Conservation (phyloP, 805 yeast species). For the Ogataea dorogensis region DNA sequence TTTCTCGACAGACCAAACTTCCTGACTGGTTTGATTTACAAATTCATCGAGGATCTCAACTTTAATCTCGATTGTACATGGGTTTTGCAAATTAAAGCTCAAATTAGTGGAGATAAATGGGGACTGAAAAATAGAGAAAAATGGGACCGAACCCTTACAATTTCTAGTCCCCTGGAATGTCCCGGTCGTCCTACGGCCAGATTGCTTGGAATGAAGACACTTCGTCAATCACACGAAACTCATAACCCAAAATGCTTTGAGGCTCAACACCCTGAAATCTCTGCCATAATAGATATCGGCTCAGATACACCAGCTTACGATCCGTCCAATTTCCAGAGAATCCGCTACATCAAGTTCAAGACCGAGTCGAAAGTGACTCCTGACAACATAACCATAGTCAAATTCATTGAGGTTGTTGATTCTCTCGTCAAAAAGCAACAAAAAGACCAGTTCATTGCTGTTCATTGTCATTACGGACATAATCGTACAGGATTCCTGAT, state of each 20-base stretch:
- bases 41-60: conserved; percentile 49
- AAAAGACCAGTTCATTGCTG: conserved; percentile 46
- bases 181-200: conserved; percentile 38
- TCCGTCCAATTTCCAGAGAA: conserved; percentile 51
- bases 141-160: conserved; percentile 57
- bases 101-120: conserved; percentile 71
- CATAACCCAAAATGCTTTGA: conserved; percentile 64
- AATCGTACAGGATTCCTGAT: conserved; percentile 75
- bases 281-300: conserved; percentile 67
- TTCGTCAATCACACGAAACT: conserved; percentile 57
- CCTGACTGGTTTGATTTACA: conserved; percentile 57
- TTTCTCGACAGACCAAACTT: conserved; percentile 63
- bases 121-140: conserved; percentile 72
- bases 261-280: conserved; percentile 45
- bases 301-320: conserved; percentile 70
- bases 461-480: conserved; percentile 83
- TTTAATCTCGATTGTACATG: conserved; percentile 64
- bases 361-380: conserved; percentile 80
- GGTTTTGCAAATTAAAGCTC: conserved; percentile 64
- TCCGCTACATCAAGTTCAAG: conserved; percentile 67
- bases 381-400: conserved; percentile 53
- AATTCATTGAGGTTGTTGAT: conserved; percentile 54
- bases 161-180: conserved; percentile 43
- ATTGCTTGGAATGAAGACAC: conserved; percentile 71
- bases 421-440: conserved; percentile 34